Evolutionary conservation across 495 filamentous ascomycete genomes (phyloP).

Genomic region (Talaromyces proteolyticus): DNA sequence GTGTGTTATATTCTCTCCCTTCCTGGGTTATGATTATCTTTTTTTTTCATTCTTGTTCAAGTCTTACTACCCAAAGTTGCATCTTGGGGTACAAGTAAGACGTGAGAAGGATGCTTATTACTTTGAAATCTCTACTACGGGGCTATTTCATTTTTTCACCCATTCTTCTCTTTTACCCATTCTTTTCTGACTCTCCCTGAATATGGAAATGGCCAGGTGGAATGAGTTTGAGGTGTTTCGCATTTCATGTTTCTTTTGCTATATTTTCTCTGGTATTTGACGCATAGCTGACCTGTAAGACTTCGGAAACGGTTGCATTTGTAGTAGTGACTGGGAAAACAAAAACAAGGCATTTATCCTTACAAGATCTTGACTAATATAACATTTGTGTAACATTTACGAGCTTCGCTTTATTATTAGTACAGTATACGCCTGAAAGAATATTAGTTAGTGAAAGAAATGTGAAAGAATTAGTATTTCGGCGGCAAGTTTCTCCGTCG

Average conservation of each 20-base stretch:
- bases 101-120: not conserved
- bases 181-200: conserved; percentile 5
- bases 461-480: no score
- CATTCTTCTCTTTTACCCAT: conserved; percentile 11
- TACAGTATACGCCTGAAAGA: no score
- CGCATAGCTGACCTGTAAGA: conserved; percentile 5
- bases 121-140: conserved; percentile 5
- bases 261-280: not conserved
- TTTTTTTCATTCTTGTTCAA: not conserved
- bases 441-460: no score
- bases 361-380: no score
- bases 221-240: conserved; percentile 7
- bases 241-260: conserved; percentile 14
- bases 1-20: conserved; percentile 6
- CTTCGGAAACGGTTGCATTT: conserved; percentile 8
- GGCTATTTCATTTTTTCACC: conserved; percentile 14
- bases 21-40: conserved; percentile 5
- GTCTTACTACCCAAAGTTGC: not conserved
- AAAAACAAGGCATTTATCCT: conserved; percentile 1
- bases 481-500: no score
- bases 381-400: no score
- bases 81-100: conserved; percentile 1
- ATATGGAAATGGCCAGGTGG: not conserved
- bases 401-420: no score
- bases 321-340: conserved; percentile 1